Base-by-base conservation (phyloP, 495 filamentous ascomycete species). In the Penicillium paradoxum region DNA sequence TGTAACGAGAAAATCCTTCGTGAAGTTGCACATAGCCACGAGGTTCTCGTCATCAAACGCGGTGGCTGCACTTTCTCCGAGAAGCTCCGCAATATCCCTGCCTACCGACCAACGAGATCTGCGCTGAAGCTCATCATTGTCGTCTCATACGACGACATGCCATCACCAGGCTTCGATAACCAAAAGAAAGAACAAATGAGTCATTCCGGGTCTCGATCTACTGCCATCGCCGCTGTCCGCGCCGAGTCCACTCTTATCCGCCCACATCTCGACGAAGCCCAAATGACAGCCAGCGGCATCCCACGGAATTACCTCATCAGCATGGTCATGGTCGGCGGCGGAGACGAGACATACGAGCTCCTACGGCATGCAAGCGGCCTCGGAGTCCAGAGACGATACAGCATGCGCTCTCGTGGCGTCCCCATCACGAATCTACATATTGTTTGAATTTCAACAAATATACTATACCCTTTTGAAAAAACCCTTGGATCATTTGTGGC, bases 251-350 rank as follows among this genome's bases (percentile, higher is more conserved):
- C 58, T 17, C 72, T 89, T 4, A 73, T 84, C 38, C 76, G 89
- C 19, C 93, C 93, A 0, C 70, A 93, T 47, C 73, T 98, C 2
- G 91, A 98, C 45, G 79, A 85, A 49, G 65, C 70, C 13, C 91
- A 96, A 70, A 66, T 75, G 32, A 92, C 88, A 2, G 79, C 84
- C 0, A 79, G 77, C 10, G 91, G 91, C 0, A 73, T 95, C 33
- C 73, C 77, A 37, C 72, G 93, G n/a, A 82, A 83, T 45, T 71
- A 91, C 55, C 82, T 82, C 13, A 85, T 96, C 15, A 79, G 84
- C 19, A 84, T 96, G 84, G 78, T 96, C 19, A 88, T 97, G 86
- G 84, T 95, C 7, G 82, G 82, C 0, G 90, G 89, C 0, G 89
- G 87, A 2, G 77, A 89, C 14, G 75, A 79, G 52, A 84, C 81